Evolutionary conservation across 139 green algal genomes (phyloP), one percentile per base, ranked within the genome.

Genomic region (Trebouxia sp.): DNA sequence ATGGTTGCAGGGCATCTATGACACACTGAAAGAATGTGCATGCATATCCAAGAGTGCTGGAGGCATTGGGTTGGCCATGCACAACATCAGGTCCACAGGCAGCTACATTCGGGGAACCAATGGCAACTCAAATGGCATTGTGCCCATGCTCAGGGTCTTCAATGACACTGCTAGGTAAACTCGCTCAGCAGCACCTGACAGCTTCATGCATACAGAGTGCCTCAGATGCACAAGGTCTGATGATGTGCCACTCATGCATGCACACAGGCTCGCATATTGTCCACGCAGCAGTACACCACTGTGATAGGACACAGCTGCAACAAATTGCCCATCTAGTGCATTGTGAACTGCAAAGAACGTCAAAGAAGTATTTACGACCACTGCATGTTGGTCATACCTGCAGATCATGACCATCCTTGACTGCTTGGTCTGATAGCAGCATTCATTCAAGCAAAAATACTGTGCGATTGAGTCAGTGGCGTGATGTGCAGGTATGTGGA

Each of bases 81-180:
- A 99, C 92, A 96, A 97, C 91, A 98, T 99, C 85, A 87, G 97
- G 39, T 86, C 93, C 26, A 92, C 88, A n/a, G 91, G 86, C 53
- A 97, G 90, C 43, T 99, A 99, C 93, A 99, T 99, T 84, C 92
- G 97, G 39, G 97, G 97, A 85, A 99, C 97, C 51, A 99, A 99
- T 84, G 97, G 97, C 62, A 97, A 94, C 51, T 96, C 88, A 76
- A 99, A 99, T 85, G 97, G 97, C 84, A 98, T 99, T 72, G 91
- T 99, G 37, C 97, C 97, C 75, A 99, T 99, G 97, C 91, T 99
- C 74, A 88, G 97, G 37, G 97, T 99, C 3, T 99, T 99, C 93
- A 99, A 99, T 84, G 96, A 99, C 90, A 99, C 97, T 22, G 96
- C 97, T 86, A 95, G 91, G 82, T 85, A n/a, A 20, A 30, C 38